phyloP scores from a whole-genome alignment of 495 filamentous ascomycete genomes.

The Chaetomidium leptoderma region DNA sequence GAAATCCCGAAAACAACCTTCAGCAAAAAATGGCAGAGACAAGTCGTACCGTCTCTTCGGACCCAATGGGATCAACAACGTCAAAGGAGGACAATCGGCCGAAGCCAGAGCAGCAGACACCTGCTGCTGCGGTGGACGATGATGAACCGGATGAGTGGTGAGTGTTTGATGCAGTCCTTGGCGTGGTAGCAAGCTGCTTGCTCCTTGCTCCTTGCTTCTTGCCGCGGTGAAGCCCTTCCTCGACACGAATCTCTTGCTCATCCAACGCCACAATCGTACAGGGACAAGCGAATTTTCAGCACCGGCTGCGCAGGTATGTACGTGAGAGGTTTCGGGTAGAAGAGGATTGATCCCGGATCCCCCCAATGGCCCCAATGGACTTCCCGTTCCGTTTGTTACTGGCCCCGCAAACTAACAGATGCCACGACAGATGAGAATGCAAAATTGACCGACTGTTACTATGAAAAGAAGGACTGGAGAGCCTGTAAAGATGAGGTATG shows the following conservation, averaged over 20 bases:
- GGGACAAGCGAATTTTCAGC: slow-evolving; percentile 94
- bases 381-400: background rate
- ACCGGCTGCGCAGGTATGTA: slow-evolving; percentile 86
- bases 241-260: slow-evolving; percentile 7
- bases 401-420: slow-evolving; percentile 11
- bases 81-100: slow-evolving; percentile 47
- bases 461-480: slow-evolving; percentile 94
- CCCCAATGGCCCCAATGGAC: background rate
- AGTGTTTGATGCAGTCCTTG: slow-evolving; percentile 21
- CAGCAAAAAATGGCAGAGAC: background rate
- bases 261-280: slow-evolving; percentile 23
- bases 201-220: too few relatives aligned
- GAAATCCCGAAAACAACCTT: background rate
- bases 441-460: slow-evolving; percentile 93
- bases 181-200: background rate
- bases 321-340: background rate
- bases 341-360: too few relatives aligned
- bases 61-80: slow-evolving; percentile 34
- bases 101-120: slow-evolving; percentile 32
- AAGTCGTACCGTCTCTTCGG: background rate
- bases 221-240: background rate
- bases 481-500: slow-evolving; percentile 83
- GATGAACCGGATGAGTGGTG: slow-evolving; percentile 97
- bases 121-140: slow-evolving; percentile 48
- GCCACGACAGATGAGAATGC: slow-evolving; percentile 68